These are phyloP conservation scores for Neodidymelliopsis sp. DNA, from an alignment of 2,329 filamentous ascomycete species.

Conservation along the genomic window DNA sequence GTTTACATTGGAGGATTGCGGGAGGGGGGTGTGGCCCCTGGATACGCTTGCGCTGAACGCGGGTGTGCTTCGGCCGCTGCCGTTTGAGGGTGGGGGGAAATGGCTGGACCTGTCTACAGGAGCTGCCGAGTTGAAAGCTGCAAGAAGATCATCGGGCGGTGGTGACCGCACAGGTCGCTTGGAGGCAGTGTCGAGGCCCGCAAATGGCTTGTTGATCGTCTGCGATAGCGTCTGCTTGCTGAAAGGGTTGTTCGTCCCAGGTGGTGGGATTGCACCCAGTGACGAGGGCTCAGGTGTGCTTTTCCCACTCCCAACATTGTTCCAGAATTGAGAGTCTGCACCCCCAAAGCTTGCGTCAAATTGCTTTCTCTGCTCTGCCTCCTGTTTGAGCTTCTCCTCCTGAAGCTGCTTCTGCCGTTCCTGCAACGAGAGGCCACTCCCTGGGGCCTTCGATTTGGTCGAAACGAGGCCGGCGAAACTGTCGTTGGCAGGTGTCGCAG, in stretches of 20 bases:
- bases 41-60: conserved; percentile 37
- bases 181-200: conserved; percentile 41
- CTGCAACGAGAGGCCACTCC: conserved; percentile 72
- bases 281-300: conserved; percentile 54
- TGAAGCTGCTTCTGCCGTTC: conserved; percentile 74
- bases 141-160: conserved; percentile 64
- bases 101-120: conserved; percentile 67
- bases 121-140: conserved; percentile 66
- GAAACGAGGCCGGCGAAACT: conserved; percentile 81
- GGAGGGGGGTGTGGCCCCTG: conserved; percentile 37
- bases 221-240: conserved; percentile 40
- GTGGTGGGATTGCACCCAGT: conserved; percentile 33
- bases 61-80: conserved; percentile 54
- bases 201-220: conserved; percentile 51
- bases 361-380: conserved; percentile 74
- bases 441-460: conserved; percentile 66
- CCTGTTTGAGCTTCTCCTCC: conserved; percentile 79
- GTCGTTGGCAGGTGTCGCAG: conserved; percentile 63
- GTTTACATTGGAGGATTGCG: conserved; percentile 27
- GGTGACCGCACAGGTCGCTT: conserved; percentile 39
- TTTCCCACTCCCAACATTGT: conserved; percentile 68
- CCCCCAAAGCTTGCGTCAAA: conserved; percentile 79
- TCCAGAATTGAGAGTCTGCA: conserved; percentile 74
- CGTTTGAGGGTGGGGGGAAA: conserved; percentile 58
- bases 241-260: conserved; percentile 29